phyloP scores from a whole-genome alignment of 73 alveolate genomes.

The Paramecium tetraurelia region DNA sequence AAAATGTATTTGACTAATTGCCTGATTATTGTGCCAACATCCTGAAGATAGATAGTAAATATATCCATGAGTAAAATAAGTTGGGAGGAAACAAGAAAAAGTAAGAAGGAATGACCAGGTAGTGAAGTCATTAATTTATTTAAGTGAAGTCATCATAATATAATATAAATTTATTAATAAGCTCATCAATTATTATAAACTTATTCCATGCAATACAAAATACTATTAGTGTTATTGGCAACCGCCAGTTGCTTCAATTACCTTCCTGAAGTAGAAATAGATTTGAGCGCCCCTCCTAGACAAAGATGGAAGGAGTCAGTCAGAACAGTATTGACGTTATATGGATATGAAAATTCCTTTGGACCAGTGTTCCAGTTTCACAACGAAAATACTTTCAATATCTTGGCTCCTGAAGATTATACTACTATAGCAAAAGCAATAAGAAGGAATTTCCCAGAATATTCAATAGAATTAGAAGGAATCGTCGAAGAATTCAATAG shows the following conservation, averaged over 20 bases:
- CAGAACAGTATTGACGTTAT: neutral
- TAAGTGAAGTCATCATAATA: conserved; percentile 26
- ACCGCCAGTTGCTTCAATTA: neutral
- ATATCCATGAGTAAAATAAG: conserved; percentile 1
- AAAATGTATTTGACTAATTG: neutral
- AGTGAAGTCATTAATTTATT: conserved; percentile 15
- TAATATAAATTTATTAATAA: neutral
- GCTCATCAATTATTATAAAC: neutral
- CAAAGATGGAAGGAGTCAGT: conserved; percentile 19
- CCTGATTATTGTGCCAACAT: neutral
- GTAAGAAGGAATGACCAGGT: neutral
- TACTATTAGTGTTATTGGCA: neutral
- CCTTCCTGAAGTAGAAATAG: neutral
- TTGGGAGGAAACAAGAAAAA: neutral
- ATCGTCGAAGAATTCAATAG: conserved; percentile 18
- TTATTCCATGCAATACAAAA: neutral
- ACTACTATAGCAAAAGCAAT: neutral
- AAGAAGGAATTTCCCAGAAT: conserved; percentile 31
- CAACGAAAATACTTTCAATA: neutral
- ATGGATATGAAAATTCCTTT: conserved; percentile 27
- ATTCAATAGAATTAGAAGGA: conserved; percentile 35
- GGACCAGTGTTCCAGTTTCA: conserved; percentile 36
- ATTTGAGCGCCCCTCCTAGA: conserved; percentile 34
- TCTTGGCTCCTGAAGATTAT: conserved; percentile 21
- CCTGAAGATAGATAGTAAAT: neutral